These are phyloP conservation scores for Tanacetum coccineum DNA, from an alignment of 129 eudicot genomes.

Conservation along the genomic window DNA sequence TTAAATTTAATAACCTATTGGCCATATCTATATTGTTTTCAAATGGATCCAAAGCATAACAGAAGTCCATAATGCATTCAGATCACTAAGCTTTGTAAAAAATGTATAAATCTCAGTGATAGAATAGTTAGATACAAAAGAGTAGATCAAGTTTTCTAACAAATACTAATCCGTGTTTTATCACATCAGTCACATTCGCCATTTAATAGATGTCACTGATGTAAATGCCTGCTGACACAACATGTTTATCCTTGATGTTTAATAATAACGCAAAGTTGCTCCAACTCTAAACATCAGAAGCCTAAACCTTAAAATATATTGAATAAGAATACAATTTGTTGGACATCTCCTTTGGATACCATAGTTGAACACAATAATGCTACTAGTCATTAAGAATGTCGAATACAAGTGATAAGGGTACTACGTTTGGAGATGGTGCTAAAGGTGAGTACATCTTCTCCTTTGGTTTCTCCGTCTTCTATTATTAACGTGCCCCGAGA, in stretches of 20 bases:
- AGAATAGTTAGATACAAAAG: too few relatives aligned
- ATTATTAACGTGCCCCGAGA: too few relatives aligned
- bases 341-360: neutral
- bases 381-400: too few relatives aligned
- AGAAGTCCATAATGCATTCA: neutral
- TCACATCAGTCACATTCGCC: neutral
- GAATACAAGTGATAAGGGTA: too few relatives aligned
- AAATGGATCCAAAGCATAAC: neutral
- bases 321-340: neutral
- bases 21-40: constrained; percentile 3
- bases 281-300: neutral
- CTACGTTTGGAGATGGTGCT: too few relatives aligned
- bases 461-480: too few relatives aligned
- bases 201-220: constrained; percentile 1
- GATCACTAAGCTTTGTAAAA: too few relatives aligned
- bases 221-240: constrained; percentile 1
- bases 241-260: constrained; percentile 1
- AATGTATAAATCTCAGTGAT: too few relatives aligned
- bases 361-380: neutral
- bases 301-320: neutral
- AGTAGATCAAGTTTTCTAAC: constrained; percentile 2
- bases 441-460: too few relatives aligned
- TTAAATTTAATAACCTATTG: constrained; percentile 1
- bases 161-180: constrained; percentile 6
- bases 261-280: neutral